Conservation (phyloP, 257 asterid species). For the Prunella vulgaris region DNA sequence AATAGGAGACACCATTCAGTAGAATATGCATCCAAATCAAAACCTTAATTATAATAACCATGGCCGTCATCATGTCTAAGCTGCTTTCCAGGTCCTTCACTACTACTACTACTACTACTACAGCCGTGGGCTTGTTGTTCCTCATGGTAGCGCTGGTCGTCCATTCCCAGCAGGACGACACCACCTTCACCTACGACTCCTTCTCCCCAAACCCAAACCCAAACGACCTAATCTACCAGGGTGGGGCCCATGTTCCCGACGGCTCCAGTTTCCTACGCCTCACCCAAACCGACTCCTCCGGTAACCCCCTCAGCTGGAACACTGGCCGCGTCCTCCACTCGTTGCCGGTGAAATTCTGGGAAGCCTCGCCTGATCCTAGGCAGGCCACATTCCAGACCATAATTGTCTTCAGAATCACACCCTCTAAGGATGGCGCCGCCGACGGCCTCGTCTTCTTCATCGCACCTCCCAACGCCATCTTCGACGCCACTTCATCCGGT, state of each 20-base stretch:
- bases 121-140: background rate
- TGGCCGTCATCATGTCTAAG: no score
- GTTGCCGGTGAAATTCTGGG: background rate
- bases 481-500: background rate
- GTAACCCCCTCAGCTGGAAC: background rate
- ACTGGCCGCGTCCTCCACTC: background rate
- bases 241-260: background rate
- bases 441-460: slow-evolving; percentile 2
- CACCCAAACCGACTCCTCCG: background rate
- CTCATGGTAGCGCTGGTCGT: background rate
- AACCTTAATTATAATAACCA: no score
- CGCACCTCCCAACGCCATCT: background rate
- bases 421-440: background rate
- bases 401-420: background rate
- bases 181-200: background rate
- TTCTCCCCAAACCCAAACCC: background rate
- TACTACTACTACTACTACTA: no score
- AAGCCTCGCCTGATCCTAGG: background rate
- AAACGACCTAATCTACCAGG: background rate
- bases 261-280: background rate
- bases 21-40: no score
- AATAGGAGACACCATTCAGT: no score
- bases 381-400: background rate
- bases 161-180: background rate
- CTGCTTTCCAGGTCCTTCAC: no score